Conservation (phyloP, 371 early-diverging fungal genomes). For the Haplosporangium sp. region DNA sequence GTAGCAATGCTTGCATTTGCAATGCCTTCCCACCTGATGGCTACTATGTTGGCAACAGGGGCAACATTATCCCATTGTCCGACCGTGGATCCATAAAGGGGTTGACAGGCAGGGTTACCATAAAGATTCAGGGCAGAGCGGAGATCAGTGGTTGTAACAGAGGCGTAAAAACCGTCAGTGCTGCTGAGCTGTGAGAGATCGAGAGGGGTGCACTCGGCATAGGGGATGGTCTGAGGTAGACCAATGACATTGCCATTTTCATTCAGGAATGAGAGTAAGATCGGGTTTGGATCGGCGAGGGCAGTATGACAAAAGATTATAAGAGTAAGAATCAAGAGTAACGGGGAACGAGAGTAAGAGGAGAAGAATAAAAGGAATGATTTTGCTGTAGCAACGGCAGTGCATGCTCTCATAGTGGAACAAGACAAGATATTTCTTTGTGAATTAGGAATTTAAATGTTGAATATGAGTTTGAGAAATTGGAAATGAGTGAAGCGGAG, state of each 20-base stretch:
- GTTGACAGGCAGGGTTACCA: neutral
- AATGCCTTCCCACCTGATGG: conserved; percentile 43
- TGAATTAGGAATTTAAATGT: neutral
- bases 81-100: conserved; percentile 13
- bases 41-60: neutral
- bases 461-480: too few relatives aligned
- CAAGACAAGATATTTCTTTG: too few relatives aligned
- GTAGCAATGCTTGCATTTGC: conserved; percentile 5
- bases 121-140: conserved; percentile 45
- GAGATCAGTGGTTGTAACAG: neutral
- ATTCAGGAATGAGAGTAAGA: conserved; percentile 16
- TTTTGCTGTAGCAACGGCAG: neutral
- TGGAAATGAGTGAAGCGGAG: too few relatives aligned
- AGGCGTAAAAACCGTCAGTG: conserved; percentile 4
- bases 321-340: neutral
- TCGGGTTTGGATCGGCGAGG: neutral
- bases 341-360: neutral
- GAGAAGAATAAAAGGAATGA: too few relatives aligned
- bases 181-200: neutral
- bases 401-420: neutral
- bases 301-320: neutral
- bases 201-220: conserved; percentile 2
- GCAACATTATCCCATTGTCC: conserved; percentile 15
- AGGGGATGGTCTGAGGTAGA: neutral
- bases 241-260: neutral